phyloP scores from a whole-genome alignment of 345 rosid species.

The Corymbia maculata region DNA sequence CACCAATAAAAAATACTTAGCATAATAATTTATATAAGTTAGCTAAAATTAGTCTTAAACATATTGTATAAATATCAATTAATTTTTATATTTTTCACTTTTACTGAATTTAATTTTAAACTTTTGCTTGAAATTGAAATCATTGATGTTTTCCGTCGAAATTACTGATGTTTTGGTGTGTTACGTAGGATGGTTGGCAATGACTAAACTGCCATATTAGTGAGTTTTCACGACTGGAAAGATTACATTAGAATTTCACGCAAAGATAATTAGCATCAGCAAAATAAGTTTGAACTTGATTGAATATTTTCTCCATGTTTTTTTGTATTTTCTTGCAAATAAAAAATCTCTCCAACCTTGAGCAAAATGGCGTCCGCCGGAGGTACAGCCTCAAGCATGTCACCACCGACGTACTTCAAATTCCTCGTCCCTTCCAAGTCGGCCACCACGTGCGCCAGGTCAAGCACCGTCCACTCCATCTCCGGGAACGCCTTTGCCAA shows the following conservation, averaged over 20 bases:
- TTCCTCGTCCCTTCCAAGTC: not conserved
- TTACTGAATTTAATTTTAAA: too few relatives aligned
- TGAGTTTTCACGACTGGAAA: not conserved
- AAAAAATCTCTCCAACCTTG: constrained; percentile 8
- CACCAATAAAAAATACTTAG: not conserved
- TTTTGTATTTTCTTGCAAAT: not conserved
- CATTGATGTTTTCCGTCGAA: too few relatives aligned
- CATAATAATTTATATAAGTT: not conserved
- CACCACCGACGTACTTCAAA: constrained; percentile 20
- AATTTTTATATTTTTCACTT: too few relatives aligned
- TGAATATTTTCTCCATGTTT: not conserved
- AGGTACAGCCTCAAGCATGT: constrained; percentile 34
- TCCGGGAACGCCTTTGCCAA: constrained; percentile 18
- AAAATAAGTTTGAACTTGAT: not conserved
- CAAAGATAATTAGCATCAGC: too few relatives aligned
- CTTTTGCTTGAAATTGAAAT: too few relatives aligned
- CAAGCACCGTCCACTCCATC: constrained; percentile 22
- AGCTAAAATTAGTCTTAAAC: too few relatives aligned
- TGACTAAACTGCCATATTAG: not conserved
- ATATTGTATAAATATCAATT: too few relatives aligned
- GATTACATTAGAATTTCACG: not conserved
- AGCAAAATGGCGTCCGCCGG: constrained; percentile 23
- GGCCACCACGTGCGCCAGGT: constrained; percentile 24
- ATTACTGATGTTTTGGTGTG: not conserved
- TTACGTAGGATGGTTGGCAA: not conserved